Base-by-base conservation (phyloP, 805 yeast species). In the Saccharomycopsis olivae region DNA sequence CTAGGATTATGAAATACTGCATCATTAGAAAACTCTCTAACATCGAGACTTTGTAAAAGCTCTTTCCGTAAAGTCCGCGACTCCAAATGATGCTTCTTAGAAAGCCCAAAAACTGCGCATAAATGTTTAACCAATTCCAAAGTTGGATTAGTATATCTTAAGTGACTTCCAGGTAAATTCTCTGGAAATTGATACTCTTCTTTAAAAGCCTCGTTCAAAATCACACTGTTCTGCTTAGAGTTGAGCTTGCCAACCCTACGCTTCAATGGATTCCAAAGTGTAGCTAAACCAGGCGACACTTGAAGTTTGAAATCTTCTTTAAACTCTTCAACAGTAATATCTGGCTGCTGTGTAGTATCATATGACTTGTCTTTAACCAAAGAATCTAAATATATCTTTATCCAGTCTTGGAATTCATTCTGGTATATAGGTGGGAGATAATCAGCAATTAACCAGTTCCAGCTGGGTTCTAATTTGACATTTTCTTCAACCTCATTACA, bases 371-470 rank as follows among this genome's bases (percentile, higher is more conserved):
- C 61, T 41, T 73, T 74, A 27, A 77, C 64, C 49, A 86, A 61
- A 2, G 81, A 63, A 55, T 84, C 92, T 52, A 88, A 58, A 51
- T 86, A 78, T 45, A 85, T 73, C 33, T 76, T 62, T 29, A 84
- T 62, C 96, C 96, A 92, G 50, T 81, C 92, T 35, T 78, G 81
- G 62, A 92, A 87, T 54, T 92, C 97, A 5, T 70, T 71, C 51
- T 77, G 89, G 46, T 81, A 71, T 14, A 86, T 69, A 1, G 66
- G 57, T 0, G 99, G 96, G 31, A 92, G 60, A 49, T 73, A 84
- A 25, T 72, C 63, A 43, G 74, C 72, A 16, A 92, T 68, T 43
- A 83, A 92, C 98, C 98, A 92, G 36, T 75, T 11, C 6, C 10
- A 8, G 25, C 6, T 23, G 10, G 25, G 8, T 8, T 5, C n/a